Base-by-base conservation (phyloP, 768 basidiomycete genomes). In the Russula virescens region DNA sequence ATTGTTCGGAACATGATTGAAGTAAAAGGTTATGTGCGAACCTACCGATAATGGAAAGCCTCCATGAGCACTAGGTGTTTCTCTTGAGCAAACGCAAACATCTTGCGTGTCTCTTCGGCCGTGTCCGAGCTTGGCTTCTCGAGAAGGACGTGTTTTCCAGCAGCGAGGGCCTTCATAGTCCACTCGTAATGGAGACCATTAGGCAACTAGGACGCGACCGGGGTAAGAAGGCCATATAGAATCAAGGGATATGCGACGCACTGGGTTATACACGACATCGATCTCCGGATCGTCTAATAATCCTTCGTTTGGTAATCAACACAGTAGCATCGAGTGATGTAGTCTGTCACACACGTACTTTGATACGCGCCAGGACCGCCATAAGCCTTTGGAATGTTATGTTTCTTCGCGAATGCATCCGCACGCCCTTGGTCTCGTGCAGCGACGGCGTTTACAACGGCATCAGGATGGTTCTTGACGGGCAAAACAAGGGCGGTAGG, bases 171-270 rank as follows among this genome's bases (percentile, higher is more conserved):
- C 65, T 82, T 84, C 78, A 82, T 83, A 0, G 84, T 83, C 84
- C 83, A 88, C 68, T 87, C 84, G 57, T 79, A 83, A 65, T 87
- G 84, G 38, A 87, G 73, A 16, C 77, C 80, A 58, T 85, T 85
- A 0, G 85, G 85, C 10, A 84, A 75, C 82, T 82, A 40, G 38
- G 2, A 26, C 13, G 48, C 5, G 19, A 19, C 38, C 50, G 25
- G 18, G 13, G 19, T n/a, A 18, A 43, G 18, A 43, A 3, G 31
- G 31, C n/a, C n/a, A n/a, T 47, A 46, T 26, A 14, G 46, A 18
- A 40, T 46, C 6, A 45, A 23, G 8, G n/a, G 45, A 21, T 31
- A 28, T 26, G 13, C 56, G 56, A 63, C 75, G 9, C 38, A 83
- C 81, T 4, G 85, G 79, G 58, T 83, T 85, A 68, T 87, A 86